Conservation (phyloP, 352 stramenopile genomes). For the Pythium angustatum region DNA sequence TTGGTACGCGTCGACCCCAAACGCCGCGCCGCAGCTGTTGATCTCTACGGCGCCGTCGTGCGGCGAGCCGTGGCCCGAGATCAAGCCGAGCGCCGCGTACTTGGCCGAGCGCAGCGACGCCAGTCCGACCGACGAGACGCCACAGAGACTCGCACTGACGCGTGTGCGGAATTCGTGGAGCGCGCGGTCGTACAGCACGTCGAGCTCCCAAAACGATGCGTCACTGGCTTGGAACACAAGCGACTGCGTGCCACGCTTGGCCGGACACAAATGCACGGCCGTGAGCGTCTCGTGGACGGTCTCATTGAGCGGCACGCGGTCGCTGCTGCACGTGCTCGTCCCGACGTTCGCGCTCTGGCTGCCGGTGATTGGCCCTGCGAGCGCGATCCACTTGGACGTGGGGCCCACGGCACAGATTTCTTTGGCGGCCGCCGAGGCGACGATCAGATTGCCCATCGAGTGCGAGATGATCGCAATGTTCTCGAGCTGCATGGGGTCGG, state of each 20-base stretch:
- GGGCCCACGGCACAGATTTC: conserved; percentile 25
- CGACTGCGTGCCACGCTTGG: conserved; percentile 3
- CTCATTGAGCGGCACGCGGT: background rate
- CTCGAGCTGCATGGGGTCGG: conserved; percentile 24
- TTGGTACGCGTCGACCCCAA: conserved; percentile 16
- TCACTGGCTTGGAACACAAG: background rate
- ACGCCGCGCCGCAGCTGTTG: conserved; percentile 22
- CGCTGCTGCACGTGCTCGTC: conserved; percentile 2
- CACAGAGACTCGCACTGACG: conserved; percentile 26
- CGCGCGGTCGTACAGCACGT: conserved; percentile 24
- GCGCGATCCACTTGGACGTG: conserved; percentile 29
- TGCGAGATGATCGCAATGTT: conserved; percentile 27
- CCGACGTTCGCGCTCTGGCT: conserved; percentile 13
- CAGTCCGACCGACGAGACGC: conserved; percentile 25
- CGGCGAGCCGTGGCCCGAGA: conserved; percentile 5
- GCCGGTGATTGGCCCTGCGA: conserved; percentile 34
- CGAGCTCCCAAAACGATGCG: background rate
- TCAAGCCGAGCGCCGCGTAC: conserved; percentile 8
- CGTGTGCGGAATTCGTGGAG: background rate
- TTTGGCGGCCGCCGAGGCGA: conserved; percentile 21
- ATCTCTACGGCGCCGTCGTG: conserved; percentile 39
- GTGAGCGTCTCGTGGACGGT: conserved; percentile 7
- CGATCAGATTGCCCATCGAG: conserved; percentile 40
- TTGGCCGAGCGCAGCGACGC: background rate
- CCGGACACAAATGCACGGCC: conserved; percentile 4